Base-by-base conservation (phyloP, 257 asterid genomes). In the Cinchona pubescens region DNA sequence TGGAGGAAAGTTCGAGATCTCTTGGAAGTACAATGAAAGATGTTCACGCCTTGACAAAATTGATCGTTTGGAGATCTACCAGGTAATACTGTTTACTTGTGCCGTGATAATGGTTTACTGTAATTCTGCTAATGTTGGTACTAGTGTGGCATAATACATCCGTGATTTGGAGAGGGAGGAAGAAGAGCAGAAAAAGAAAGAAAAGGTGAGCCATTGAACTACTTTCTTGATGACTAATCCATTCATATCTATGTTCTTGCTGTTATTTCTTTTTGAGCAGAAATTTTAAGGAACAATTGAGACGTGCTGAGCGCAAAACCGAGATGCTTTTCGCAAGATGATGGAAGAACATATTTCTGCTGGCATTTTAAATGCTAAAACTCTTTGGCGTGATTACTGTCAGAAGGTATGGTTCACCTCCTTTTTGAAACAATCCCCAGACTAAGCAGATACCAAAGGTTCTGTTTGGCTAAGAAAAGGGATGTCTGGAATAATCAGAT, bases 1-100 rank as follows among this genome's bases (percentile, higher is more conserved):
- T 94, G 99, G 99, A 87, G 98, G 83, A 94, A 94, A 89, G 91
- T 94, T 77, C 97, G 90, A 82, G 98, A 92, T 88, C 96, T 86
- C 71, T 80, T 94, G 87, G 98, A 94, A 87, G n/a, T 97, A 94
- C 71, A 96, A 94, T 80, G 99, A 90, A 85, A 88, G 97, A 82
- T 90, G 96, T 83, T 87, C 90, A 18, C 92, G 96, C 72, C 96
- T 94, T 79, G 97, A 92, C 80, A 94, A 94, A 86, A 78, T 92
- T 78, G 96, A 89, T 48, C 93, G 98, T 79, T 84, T 94, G 78
- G 97, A 92, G 21, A 84, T 91, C 82, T 94, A 88, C 83, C 99
- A 94, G 98, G 99, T 94, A 82, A 63, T 21, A 37, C 48, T 51
- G 15, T 42, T 63, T 64, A 1, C 14, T 62, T 49, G 30, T 14